Conservation (phyloP, 169 alveolate genomes). For the Eimeria maxima region DNA sequence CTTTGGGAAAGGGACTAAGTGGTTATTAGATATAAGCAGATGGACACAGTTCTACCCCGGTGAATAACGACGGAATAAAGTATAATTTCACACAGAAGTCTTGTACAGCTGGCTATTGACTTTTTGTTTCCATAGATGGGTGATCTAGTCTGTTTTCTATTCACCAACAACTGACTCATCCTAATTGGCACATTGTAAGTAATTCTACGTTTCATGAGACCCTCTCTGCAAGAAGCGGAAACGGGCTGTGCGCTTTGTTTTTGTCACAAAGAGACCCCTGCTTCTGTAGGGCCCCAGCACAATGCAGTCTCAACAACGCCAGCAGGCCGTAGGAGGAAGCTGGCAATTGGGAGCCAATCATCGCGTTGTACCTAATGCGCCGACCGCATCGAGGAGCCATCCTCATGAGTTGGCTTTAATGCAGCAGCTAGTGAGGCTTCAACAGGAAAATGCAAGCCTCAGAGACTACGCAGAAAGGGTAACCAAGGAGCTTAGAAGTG, state of each 20-base stretch:
- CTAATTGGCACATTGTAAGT: not conserved
- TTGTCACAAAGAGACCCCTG: not conserved
- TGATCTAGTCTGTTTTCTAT: not conserved
- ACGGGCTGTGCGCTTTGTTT: not conserved
- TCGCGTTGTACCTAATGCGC: not conserved
- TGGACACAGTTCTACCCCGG: not conserved
- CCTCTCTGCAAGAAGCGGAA: not conserved
- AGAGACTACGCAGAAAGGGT: conserved; percentile 80
- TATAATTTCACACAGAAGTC: not conserved
- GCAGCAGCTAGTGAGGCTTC: conserved; percentile 80
- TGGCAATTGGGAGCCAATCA: not conserved
- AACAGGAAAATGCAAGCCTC: conserved; percentile 80
- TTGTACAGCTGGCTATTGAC: not conserved
- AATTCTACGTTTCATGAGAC: not conserved
- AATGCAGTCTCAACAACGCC: conserved; percentile 36
- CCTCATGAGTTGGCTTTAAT: conserved; percentile 74
- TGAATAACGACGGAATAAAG: not conserved
- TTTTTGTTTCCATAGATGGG: not conserved
- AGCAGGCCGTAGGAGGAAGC: not conserved
- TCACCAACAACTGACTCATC: not conserved
- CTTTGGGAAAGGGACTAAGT: not conserved
- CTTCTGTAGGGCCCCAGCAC: not conserved
- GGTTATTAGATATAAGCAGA: not conserved
- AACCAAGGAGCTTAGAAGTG: conserved; percentile 79
- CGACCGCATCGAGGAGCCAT: not conserved